phyloP scores from a whole-genome alignment of 2,329 filamentous ascomycete genomes.

The Diaporthe humulicola region DNA sequence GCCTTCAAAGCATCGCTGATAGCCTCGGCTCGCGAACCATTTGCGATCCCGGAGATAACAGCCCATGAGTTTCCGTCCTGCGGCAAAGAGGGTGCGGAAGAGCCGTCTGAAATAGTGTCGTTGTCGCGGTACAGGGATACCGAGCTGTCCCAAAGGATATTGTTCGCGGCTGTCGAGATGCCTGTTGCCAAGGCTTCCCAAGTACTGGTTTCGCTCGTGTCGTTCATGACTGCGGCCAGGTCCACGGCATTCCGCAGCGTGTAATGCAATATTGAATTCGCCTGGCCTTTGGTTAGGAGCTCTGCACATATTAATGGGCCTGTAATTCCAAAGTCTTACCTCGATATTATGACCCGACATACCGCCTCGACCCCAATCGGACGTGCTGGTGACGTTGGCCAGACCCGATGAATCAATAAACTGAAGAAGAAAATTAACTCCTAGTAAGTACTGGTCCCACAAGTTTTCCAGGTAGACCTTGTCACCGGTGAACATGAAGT shows the following conservation, averaged over 20 bases:
- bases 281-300: no score
- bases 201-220: conserved; percentile 48
- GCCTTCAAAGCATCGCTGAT: conserved; percentile 21
- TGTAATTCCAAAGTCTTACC: no score
- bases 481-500: conserved; percentile 68
- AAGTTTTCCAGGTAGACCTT: conserved; percentile 58
- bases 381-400: conserved; percentile 60
- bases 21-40: neutral
- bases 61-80: conserved; percentile 35
- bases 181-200: conserved; percentile 39
- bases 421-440: conserved; percentile 56
- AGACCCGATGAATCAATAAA: conserved; percentile 55
- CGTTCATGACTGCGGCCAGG: conserved; percentile 60
- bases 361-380: conserved; percentile 64
- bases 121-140: conserved; percentile 64
- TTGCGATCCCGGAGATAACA: conserved; percentile 26
- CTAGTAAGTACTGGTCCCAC: conserved; percentile 62
- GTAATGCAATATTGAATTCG: conserved; percentile 64
- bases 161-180: conserved; percentile 57
- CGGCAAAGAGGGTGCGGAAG: neutral
- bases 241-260: conserved; percentile 61
- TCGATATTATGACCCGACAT: conserved; percentile 57
- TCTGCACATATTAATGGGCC: no score
- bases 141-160: conserved; percentile 58
- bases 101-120: conserved; percentile 55